A percentile compares a stretch with the other conserved stretches of the same genome.
Conservation (phyloP, 1,284 basidiomycete genomes). For the Moniliophthora roreri region DNA sequence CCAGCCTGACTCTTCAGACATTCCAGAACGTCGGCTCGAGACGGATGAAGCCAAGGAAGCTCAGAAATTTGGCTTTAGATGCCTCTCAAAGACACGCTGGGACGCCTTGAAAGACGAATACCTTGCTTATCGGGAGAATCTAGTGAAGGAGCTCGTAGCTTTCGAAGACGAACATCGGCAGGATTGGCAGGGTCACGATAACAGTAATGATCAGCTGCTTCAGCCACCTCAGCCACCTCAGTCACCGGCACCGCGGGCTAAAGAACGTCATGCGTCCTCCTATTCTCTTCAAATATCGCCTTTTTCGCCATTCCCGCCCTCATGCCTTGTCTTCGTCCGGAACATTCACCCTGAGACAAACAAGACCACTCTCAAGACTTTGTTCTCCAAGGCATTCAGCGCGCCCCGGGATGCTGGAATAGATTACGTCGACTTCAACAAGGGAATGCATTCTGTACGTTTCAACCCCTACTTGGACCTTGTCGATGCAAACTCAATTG, state of each 20-base stretch:
- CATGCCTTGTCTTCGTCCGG: constrained; percentile 68
- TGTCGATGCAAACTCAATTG: neutral
- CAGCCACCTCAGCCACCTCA: no score
- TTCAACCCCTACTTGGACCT: neutral
- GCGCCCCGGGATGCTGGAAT: constrained; percentile 26
- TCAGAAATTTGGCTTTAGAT: constrained; percentile 55
- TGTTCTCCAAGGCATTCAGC: constrained; percentile 49
- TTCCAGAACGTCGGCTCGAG: neutral
- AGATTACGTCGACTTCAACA: constrained; percentile 77
- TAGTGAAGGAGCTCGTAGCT: constrained; percentile 8
- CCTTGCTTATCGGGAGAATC: neutral
- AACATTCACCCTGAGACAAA: constrained; percentile 72
- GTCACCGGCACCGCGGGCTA: neutral
- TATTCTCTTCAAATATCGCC: constrained; percentile 21
- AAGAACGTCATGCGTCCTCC: neutral
- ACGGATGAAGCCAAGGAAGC: constrained; percentile 38
- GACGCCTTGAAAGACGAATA: constrained; percentile 29
- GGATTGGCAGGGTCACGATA: neutral
- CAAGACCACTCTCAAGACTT: constrained; percentile 67
- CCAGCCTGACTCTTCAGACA: neutral
- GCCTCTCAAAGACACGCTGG: constrained; percentile 58
- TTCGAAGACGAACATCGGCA: neutral
- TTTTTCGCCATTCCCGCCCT: constrained; percentile 51
- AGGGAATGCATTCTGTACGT: constrained; percentile 71
- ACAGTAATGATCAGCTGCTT: neutral